Evolutionary conservation across 441 rosid species (phyloP), one percentile per base, ranked within the genome.

Genomic region (Brassica hybrid): DNA sequence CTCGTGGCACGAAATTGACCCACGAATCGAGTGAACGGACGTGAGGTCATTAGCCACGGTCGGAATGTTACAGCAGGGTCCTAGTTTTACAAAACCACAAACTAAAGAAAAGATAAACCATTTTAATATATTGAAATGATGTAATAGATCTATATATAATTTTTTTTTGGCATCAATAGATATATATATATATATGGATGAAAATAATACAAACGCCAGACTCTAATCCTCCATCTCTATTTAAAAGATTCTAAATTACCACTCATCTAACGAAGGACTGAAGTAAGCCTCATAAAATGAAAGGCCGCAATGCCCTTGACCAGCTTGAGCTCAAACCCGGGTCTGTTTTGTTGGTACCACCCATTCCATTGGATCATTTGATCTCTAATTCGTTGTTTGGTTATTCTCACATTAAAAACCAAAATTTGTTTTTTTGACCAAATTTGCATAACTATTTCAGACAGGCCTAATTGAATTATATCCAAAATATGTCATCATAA

Each of bases 41-140:
- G 34, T 30, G 34, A 30, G 34, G 34, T 30, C 34, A 30, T 30
- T 30, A 30, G 34, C 34, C 34, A 30, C 7, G 34, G 34, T 30
- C 7, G 34, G 34, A 30, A 30, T 30, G 34, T 30, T 30, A 30
- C 34, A 30, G 52, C 58, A 52, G 10, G 4, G 58, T 52, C 58
- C 11, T 16, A 52, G 58, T 52, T 52, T 52, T 52, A 52, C 58
- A 16, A 52, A 52, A 52, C 58, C 58, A 52, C 58, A 52, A 52
- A 52, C 58, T 16, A 52, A 52, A 14, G 58, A 52, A 52, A 16
- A 52, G 11, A 52, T 6, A 50, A n/a, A 50, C 56, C 56, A 50
- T 50, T 50, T 50, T n/a, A 13, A 45, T 45, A 45, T 45, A 50
- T 50, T 14, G 56, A 0, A 50, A 1, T 50, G 57, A 14, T 14